A percentile compares a stretch with the other conserved stretches of the same genome.
Conservation (phyloP, 202 grass and related monocot species). For the Setaria italica region DNA sequence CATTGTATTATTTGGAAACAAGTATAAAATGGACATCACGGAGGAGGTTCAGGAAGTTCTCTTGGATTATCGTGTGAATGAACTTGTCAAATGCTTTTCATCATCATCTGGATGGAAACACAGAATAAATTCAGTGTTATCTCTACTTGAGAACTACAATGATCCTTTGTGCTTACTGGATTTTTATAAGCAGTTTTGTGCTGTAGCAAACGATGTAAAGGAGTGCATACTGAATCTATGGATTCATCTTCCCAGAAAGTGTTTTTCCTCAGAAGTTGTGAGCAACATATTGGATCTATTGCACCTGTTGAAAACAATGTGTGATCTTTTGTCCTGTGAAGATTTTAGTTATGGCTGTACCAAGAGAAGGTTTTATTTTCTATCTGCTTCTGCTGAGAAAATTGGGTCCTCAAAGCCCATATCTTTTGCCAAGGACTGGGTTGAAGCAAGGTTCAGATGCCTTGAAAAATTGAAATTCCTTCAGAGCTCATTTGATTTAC, state of each 20-base stretch:
- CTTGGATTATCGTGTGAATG: conserved; percentile 64
- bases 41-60: conserved; percentile 59
- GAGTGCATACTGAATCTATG: conserved; percentile 55
- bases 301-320: conserved; percentile 46
- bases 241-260: conserved; percentile 56
- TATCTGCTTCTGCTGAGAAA: background rate
- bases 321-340: conserved; percentile 22
- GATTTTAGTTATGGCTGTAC: conserved; percentile 40
- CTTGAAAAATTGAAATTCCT: conserved; percentile 53
- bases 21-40: conserved; percentile 61
- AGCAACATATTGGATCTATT: conserved; percentile 41
- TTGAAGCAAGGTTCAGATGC: conserved; percentile 49
- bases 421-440: conserved; percentile 43
- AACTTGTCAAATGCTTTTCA: conserved; percentile 63
- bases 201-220: conserved; percentile 18
- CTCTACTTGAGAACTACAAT: conserved; percentile 50
- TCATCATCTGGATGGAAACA: conserved; percentile 49
- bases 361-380: conserved; percentile 43
- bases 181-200: conserved; percentile 52
- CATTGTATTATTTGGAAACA: conserved; percentile 69
- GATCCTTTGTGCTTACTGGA: conserved; percentile 34
- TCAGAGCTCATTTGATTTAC: conserved; percentile 38
- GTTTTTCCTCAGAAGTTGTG: conserved; percentile 41
- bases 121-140: conserved; percentile 45
- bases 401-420: background rate